Percentiles rank a stretch among this genome's conserved stretches.
Conservation (phyloP, 768 basidiomycete species). For the Kwoniella sp. region DNA sequence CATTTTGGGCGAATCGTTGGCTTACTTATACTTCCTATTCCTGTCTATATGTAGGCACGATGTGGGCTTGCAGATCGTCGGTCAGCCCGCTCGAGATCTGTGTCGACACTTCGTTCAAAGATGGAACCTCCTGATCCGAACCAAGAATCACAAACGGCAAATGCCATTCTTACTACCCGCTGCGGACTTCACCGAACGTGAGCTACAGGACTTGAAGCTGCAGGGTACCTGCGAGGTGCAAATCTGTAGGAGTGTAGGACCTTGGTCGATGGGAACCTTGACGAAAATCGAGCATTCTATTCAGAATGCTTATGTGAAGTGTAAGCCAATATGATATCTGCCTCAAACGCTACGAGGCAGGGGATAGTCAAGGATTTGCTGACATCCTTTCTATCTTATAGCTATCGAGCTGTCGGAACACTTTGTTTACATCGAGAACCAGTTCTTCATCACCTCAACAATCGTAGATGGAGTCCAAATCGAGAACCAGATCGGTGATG, state of each 20-base stretch:
- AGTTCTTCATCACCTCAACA: constrained; percentile 64
- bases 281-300: constrained; percentile 85
- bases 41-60: constrained; percentile 88
- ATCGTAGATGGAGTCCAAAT: constrained; percentile 78
- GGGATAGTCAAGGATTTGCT: neutral
- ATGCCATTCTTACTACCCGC: constrained; percentile 96
- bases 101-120: constrained; percentile 93
- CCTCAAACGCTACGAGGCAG: too few relatives aligned
- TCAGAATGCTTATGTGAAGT: constrained; percentile 90
- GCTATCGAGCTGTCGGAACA: constrained; percentile 92
- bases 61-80: constrained; percentile 91
- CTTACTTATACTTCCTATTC: constrained; percentile 4
- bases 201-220: constrained; percentile 75
- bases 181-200: constrained; percentile 81
- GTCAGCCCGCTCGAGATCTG: constrained; percentile 91
- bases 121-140: constrained; percentile 20
- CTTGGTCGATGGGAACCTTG: constrained; percentile 93
- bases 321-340: constrained; percentile 56
- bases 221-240: constrained; percentile 97
- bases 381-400: too few relatives aligned
- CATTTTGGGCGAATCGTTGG: too few relatives aligned
- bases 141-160: constrained; percentile 79
- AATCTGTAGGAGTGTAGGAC: constrained; percentile 90
- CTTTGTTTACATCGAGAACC: constrained; percentile 91
- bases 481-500: constrained; percentile 93